A percentile compares a stretch with the other conserved stretches of the same genome.
Evolutionary conservation across 2,329 filamentous ascomycete species (phyloP).

Genomic region (Hymenoscyphus fraxineus): DNA sequence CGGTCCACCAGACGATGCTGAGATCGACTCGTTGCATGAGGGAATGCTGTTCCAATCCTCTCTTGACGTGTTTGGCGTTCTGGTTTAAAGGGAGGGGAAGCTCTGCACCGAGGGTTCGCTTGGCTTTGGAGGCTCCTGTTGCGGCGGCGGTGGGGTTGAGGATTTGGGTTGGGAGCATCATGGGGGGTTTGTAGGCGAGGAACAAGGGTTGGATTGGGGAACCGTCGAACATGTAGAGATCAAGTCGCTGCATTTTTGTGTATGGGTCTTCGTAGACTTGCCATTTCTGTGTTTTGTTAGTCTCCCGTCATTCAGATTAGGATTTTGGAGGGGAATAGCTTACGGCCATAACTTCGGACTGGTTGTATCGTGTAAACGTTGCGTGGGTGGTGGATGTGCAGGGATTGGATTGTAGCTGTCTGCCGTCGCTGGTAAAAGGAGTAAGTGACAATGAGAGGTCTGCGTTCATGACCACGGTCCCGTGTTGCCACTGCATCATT

Average conservation of each 20-base stretch:
- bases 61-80: constrained; percentile 31
- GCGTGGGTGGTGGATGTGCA: constrained; percentile 49
- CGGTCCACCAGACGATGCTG: constrained; percentile 34
- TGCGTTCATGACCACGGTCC: constrained; percentile 51
- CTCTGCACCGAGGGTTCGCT: constrained; percentile 26
- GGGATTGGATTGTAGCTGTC: constrained; percentile 63
- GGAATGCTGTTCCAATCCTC: constrained; percentile 18
- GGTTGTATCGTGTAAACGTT: constrained; percentile 64
- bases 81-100: constrained; percentile 33
- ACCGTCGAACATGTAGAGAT: constrained; percentile 62
- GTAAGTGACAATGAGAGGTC: constrained; percentile 57
- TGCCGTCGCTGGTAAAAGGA: constrained; percentile 63
- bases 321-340: constrained; percentile 8
- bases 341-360: constrained; percentile 60
- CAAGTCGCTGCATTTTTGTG: constrained; percentile 58
- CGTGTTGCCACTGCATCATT: constrained; percentile 72
- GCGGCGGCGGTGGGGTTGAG: constrained; percentile 51
- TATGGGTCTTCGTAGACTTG: constrained; percentile 52
- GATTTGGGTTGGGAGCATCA: constrained; percentile 67
- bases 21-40: constrained; percentile 28
- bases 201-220: constrained; percentile 65
- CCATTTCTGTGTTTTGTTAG: constrained; percentile 32
- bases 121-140: constrained; percentile 38
- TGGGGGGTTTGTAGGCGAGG: constrained; percentile 56
- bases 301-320: too few relatives aligned